Conservation (phyloP, 2,329 filamentous ascomycete species). For the Xylaria sp. region DNA sequence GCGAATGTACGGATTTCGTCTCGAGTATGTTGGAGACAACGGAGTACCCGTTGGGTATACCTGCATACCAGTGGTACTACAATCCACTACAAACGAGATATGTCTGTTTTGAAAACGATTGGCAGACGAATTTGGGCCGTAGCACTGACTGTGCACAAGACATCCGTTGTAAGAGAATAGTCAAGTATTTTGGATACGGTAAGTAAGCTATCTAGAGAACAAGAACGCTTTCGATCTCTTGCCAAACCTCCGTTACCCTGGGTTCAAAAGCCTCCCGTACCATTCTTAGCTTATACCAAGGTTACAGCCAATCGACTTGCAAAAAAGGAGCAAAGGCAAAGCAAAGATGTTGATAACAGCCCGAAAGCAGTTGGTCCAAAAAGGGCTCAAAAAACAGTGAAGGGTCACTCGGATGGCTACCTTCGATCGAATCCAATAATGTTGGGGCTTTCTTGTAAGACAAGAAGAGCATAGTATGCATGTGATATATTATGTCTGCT, state of each 20-base stretch:
- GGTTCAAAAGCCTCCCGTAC: conserved; percentile 22
- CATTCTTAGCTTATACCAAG: conserved; percentile 29
- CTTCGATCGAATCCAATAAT: conserved; percentile 28
- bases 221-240: conserved; percentile 22
- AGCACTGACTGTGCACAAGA: background rate
- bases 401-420: conserved; percentile 13
- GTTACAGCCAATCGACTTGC: conserved; percentile 23
- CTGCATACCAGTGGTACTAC: too few relatives aligned
- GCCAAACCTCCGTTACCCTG: conserved; percentile 29
- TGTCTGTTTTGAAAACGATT: too few relatives aligned
- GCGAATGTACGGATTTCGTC: too few relatives aligned
- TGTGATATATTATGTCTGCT: conserved; percentile 8
- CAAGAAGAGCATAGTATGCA: conserved; percentile 13
- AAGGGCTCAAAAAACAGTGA: conserved; percentile 28
- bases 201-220: conserved; percentile 22
- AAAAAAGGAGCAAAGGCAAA: conserved; percentile 22
- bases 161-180: conserved; percentile 3
- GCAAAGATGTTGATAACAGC: conserved; percentile 19
- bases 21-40: too few relatives aligned
- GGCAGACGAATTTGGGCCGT: too few relatives aligned
- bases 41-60: too few relatives aligned
- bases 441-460: conserved; percentile 18
- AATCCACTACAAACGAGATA: too few relatives aligned
- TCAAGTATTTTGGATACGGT: conserved; percentile 19
- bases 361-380: conserved; percentile 21